Evolutionary conservation across 2,329 filamentous ascomycete species (phyloP), one percentile per base, ranked within the genome.

Genomic region (Colletotrichum graminicola): DNA sequence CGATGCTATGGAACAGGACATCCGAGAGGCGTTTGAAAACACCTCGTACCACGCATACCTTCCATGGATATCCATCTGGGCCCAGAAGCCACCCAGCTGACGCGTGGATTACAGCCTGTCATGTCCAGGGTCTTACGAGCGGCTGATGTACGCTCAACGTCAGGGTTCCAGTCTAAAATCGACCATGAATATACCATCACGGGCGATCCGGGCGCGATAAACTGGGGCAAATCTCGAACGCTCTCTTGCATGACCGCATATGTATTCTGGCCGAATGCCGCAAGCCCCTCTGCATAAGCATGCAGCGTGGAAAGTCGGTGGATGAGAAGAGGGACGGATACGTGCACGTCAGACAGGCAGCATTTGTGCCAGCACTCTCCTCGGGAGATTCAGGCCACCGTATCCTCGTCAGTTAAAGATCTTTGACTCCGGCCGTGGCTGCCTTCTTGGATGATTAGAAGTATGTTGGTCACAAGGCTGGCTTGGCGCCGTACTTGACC

Each of bases 51-150:
- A 81, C 66, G 79, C 76, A 29, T 78, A 77, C 51, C 75, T 81
- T 51, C 78, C 78, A 63, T 82, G 80, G 79, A 74, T 79, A n/a
- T 78, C 80, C 49, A 76, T 80, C 56, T 83, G 80, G 78, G 82
- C 78, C 2, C 81, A 83, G 60, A 82, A 82, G 68, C 80, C 82
- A 7, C 47, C 43, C 51, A 47, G 29, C 32, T 71, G 55, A 67
- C 26, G 54, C 47, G 23, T 26, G 14, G 6, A 21, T 32, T 39
- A 29, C 47, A 23, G 14, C 16, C 3, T 21, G 23, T 11, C n/a
- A 5, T 57, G 34, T 6, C 12, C 26, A 16, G 26, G 55, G 32
- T 45, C 29, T 23, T 54, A 34, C 49, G 34, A 52, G 10, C 18
- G 12, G 14, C 6, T 41, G n/a, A 29, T 47, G 26, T 49, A 8